phyloP scores from a whole-genome alignment of 306 rosid genomes.

The Cercis canadensis region DNA sequence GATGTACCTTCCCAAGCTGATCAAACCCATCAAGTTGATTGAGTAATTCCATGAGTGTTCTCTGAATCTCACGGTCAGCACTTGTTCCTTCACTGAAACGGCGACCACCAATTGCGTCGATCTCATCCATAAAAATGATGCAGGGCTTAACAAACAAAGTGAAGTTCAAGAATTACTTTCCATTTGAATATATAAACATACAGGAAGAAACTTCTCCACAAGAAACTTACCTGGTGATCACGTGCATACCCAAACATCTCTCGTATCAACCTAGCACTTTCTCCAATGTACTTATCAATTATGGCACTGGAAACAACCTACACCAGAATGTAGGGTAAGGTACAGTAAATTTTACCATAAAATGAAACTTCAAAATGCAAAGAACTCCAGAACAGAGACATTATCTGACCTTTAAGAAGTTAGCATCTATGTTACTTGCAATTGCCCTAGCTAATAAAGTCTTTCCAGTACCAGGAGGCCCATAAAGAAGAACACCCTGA shows the following conservation, averaged over 20 bases:
- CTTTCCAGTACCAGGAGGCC: constrained; percentile 98
- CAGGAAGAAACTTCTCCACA: constrained; percentile 14
- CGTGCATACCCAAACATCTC: constrained; percentile 99
- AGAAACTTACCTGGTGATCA: constrained; percentile 83
- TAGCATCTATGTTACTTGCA: constrained; percentile 96
- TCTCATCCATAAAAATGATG: constrained; percentile 99
- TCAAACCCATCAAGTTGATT: constrained; percentile 99
- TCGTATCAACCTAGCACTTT: constrained; percentile 91
- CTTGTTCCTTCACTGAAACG: constrained; percentile 98
- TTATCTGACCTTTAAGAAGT: constrained; percentile 78
- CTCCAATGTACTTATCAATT: constrained; percentile 93
- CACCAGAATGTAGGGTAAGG: constrained; percentile 17
- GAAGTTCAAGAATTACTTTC: constrained; percentile 27
- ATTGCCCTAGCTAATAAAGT: constrained; percentile 95
- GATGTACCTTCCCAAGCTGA: constrained; percentile 89
- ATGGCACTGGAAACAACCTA: constrained; percentile 99
- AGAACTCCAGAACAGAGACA: constrained; percentile 9
- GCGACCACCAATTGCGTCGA: constrained; percentile 99
- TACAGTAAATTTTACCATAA: constrained; percentile 20
- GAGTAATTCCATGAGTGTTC: constrained; percentile 94
- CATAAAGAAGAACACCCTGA: constrained; percentile 97
- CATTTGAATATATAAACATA: constrained; percentile 8
- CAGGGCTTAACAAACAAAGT: constrained; percentile 69
- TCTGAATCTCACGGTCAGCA: constrained; percentile 97
- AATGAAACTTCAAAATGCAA: constrained; percentile 12